Percentiles rank a stretch among this genome's conserved stretches.
These are phyloP conservation scores for Hygrophorus pudorinus DNA, from an alignment of 768 basidiomycete genomes.

Conservation along the genomic window DNA sequence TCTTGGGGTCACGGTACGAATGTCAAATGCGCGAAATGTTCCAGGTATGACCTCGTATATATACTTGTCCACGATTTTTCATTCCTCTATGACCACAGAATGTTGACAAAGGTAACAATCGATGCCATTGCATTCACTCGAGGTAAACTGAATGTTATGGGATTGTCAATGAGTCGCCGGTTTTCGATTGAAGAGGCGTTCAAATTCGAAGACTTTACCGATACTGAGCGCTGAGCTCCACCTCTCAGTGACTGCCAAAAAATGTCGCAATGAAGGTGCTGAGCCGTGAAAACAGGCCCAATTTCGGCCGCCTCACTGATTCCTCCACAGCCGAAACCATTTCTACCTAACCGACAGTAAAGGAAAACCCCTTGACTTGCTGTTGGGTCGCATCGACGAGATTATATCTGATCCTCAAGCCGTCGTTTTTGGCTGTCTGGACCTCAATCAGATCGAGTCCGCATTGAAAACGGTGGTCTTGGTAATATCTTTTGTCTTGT, in stretches of 20 bases:
- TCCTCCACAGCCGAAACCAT: too few species aligned
- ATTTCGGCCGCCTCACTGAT: too few species aligned
- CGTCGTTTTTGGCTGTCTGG: too few species aligned
- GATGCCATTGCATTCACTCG: background rate
- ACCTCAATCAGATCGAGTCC: too few species aligned
- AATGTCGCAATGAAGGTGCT: conserved; percentile 42
- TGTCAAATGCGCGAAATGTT: conserved; percentile 68
- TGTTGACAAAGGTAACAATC: background rate
- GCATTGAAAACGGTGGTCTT: too few species aligned
- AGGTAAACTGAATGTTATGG: conserved; percentile 42
- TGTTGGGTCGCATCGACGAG: too few species aligned
- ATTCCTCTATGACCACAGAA: background rate
- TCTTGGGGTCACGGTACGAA: conserved; percentile 60
- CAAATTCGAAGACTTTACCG: conserved; percentile 55
- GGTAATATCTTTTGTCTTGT: too few species aligned
- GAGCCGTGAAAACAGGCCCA: conserved; percentile 35
- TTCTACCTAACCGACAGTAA: too few species aligned
- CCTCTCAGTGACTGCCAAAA: conserved; percentile 51
- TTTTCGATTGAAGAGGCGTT: conserved; percentile 64
- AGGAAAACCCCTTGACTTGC: too few species aligned
- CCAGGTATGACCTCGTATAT: conserved; percentile 38
- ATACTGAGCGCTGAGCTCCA: conserved; percentile 46
- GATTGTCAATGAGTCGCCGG: conserved; percentile 50
- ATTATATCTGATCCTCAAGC: too few species aligned
- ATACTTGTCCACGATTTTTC: too few species aligned